Percentiles rank a stretch among this genome's conserved stretches.
Conservation (phyloP, 129 eudicot species). For the Rutidosis leptorrhynchoides region DNA sequence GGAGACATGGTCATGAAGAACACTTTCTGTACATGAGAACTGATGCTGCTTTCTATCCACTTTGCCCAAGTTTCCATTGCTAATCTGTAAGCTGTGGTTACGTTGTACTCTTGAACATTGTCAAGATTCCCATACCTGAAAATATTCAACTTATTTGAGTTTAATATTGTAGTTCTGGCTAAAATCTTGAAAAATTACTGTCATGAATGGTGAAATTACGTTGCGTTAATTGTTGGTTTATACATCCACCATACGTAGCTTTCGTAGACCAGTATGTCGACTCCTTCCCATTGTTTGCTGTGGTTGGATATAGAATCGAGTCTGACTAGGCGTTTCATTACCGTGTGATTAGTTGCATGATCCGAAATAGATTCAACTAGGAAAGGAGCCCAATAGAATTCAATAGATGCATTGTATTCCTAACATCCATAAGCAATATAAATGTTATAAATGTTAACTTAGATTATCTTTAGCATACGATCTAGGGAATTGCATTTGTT, state of each 20-base stretch:
- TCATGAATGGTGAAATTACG: slow-evolving; percentile 42
- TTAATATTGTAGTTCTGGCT: no score
- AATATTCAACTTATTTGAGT: not conserved
- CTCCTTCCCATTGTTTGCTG: slow-evolving; percentile 83
- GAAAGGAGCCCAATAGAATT: slow-evolving; percentile 98
- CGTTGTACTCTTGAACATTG: slow-evolving; percentile 59
- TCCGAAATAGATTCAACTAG: slow-evolving; percentile 88
- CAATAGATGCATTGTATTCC: slow-evolving; percentile 91
- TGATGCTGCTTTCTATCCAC: slow-evolving; percentile 69
- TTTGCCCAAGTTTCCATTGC: slow-evolving; percentile 95
- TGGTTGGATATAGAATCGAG: slow-evolving; percentile 77
- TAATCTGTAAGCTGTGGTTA: slow-evolving; percentile 73
- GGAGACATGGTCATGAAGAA: slow-evolving; percentile 93
- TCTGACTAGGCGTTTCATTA: slow-evolving; percentile 58
- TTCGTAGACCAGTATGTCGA: slow-evolving; percentile 69
- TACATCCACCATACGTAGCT: slow-evolving; percentile 99
- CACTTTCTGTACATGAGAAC: slow-evolving; percentile 54
- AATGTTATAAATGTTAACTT: not conserved
- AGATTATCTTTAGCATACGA: not conserved
- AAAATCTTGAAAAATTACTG: not conserved
- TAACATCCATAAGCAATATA: slow-evolving; percentile 21
- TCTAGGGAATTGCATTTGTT: not conserved
- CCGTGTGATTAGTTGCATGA: slow-evolving; percentile 87
- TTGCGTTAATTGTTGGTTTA: slow-evolving; percentile 77
- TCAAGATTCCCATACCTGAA: slow-evolving; percentile 54